Evolutionary conservation across 768 basidiomycete species (phyloP).

Genomic region (Podaxis carcinomalis): DNA sequence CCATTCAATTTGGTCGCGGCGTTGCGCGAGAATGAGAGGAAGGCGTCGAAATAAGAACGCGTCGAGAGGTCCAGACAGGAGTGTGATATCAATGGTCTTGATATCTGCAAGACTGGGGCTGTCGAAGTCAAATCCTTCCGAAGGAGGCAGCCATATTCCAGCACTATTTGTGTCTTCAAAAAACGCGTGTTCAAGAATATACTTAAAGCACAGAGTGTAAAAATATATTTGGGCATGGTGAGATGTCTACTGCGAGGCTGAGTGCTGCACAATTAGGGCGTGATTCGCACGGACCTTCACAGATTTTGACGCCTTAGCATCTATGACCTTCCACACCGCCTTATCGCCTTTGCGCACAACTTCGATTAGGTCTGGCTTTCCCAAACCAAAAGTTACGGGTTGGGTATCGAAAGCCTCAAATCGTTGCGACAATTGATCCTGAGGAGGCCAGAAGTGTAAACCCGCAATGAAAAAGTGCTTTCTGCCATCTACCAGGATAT

Average conservation of each 20-base stretch:
- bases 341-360: constrained; percentile 28
- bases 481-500: constrained; percentile 38
- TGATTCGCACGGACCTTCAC: constrained; percentile 35
- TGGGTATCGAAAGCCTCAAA: constrained; percentile 26
- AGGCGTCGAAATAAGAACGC: constrained; percentile 39
- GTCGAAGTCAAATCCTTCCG: constrained; percentile 27
- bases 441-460: constrained; percentile 38
- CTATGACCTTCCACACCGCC: constrained; percentile 43
- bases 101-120: constrained; percentile 34
- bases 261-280: neutral
- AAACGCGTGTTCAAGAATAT: constrained; percentile 30
- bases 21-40: constrained; percentile 32
- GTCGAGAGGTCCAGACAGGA: constrained; percentile 37
- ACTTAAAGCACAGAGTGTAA: constrained; percentile 40
- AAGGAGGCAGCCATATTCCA: constrained; percentile 44
- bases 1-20: constrained; percentile 35
- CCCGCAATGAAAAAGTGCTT: constrained; percentile 43
- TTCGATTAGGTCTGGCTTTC: constrained; percentile 48
- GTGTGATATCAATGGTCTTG: constrained; percentile 32
- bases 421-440: constrained; percentile 25
- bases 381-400: constrained; percentile 38
- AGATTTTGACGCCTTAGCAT: constrained; percentile 43
- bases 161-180: constrained; percentile 31
- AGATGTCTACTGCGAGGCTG: constrained; percentile 30
- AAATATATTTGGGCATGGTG: constrained; percentile 52